phyloP scores from a whole-genome alignment of 768 basidiomycete genomes.

The Gloeophyllum trabeum region DNA sequence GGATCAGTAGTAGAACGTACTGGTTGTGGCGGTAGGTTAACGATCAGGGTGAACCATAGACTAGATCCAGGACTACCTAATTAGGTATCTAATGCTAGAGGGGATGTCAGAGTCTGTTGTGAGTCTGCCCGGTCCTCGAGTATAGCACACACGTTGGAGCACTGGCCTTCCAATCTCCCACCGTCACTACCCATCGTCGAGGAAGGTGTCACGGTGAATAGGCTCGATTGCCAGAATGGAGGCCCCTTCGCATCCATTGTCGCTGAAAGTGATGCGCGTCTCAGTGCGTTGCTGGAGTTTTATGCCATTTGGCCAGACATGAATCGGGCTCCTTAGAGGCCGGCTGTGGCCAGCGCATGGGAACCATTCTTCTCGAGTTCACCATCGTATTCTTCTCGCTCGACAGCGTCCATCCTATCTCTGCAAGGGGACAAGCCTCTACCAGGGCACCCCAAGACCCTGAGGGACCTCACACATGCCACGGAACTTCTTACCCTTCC shows the following conservation, averaged over 20 bases:
- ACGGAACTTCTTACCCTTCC: conserved; percentile 76
- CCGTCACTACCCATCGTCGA: too few species aligned
- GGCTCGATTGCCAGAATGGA: too few species aligned
- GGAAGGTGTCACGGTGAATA: too few species aligned
- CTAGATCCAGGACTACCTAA: too few species aligned
- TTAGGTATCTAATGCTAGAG: too few species aligned
- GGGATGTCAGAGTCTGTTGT: too few species aligned
- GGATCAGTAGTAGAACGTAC: too few species aligned
- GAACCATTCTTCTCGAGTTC: conserved; percentile 83
- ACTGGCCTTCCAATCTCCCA: too few species aligned
- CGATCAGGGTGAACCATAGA: too few species aligned
- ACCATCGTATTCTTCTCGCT: conserved; percentile 71
- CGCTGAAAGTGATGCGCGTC: conserved; percentile 81
- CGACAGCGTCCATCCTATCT: conserved; percentile 67
- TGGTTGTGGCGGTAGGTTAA: too few species aligned
- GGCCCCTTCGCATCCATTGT: conserved; percentile 52
- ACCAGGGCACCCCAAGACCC: conserved; percentile 69
- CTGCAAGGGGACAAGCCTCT: conserved; percentile 64
- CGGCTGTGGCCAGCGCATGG: conserved; percentile 66
- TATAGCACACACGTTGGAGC: too few species aligned
- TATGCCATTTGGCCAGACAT: conserved; percentile 2
- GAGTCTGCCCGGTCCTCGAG: too few species aligned
- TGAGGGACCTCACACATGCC: conserved; percentile 71
- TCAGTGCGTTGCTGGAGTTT: conserved; percentile 45
- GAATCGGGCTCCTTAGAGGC: conserved; percentile 35